Base-by-base conservation (phyloP, 495 filamentous ascomycete species). In the Hypoxylon crocopeplum region DNA sequence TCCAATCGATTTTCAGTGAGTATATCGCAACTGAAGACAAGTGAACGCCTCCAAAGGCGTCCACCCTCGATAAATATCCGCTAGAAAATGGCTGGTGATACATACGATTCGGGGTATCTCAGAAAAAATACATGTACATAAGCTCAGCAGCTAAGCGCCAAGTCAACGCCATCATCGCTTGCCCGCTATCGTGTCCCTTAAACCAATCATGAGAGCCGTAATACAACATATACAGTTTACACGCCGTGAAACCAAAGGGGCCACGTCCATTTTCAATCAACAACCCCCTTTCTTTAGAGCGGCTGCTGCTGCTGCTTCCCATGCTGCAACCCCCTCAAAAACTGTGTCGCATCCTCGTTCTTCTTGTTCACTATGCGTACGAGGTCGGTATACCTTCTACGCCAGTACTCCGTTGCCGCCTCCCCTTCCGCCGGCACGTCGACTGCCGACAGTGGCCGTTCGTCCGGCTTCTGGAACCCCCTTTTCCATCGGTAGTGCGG, bases 371-470 rank as follows among this genome's bases (percentile, higher is more conserved):
- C 41, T 20, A 56, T 53, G 7, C 47, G 64, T 37, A 67, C 62
- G 19, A 80, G 59, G 17, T 73, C 69, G n/a, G 59, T 48, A 33
- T 76, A 77, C 62, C 65, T 72, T n/a, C 41, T 42, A 32, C 73
- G 66, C 76, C 75, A 79, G 40, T 69, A 53, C 38, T 68, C 73
- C 7, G 66, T 66, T 29, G 69, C 70, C 6, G 70, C 61, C 16
- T 74, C 69, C 15, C 67, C 64, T 19, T 72, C 61, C 19, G 57
- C 39, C 7, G 68, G 58, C 33, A 68, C 51, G 13, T 69, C 59
- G 13, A 49, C 45, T 8, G 44, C 36, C 10, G 37, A 17, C n/a
- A 27, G 40, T 7, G 40, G 34, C 11, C 21, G 37, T 7, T 47
- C 29, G 37, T 47, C 48, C 7, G 51, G 56, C 21, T 54, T 72